Base-by-base conservation (phyloP, 345 rosid genomes). In the Mallotus nudiflorus region DNA sequence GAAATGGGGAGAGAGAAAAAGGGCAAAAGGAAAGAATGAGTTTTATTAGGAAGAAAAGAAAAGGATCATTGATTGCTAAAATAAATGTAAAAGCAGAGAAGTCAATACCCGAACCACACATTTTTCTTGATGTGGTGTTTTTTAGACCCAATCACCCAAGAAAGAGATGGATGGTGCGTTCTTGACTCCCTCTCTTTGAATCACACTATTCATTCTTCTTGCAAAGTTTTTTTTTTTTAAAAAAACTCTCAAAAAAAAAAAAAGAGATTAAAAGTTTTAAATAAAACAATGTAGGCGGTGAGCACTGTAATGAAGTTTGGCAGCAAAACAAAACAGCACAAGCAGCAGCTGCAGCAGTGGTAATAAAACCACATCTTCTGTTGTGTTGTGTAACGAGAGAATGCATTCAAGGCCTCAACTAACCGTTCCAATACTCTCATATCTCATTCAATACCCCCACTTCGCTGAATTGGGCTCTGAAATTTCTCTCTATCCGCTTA, bases 61-160 rank as follows among this genome's bases (percentile, higher is more conserved):
- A 61, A 11, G 1, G 44, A 51, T 25, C 61, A 63, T 20, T 66
- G 45, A 55, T 31, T n/a, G 61, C 66, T 28, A 57, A 24, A 71
- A 39, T 65, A 51, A 76, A 44, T 51, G 31, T 20, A 58, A 62
- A 29, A 77, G 65, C 65, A 81, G 78, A 80, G 91, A 88, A 91
- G 97, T 91, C 97, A 91, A 91, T 91, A 81, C 97, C 96, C 97
- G 97, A 91, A 91, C 97, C 96, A 88, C 81, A 87, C 89, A 81
- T 28, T 35, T 68, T 60, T 59, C 37, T 12, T 57, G 50, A 37
- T 37, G 75, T 42, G 57, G 33, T 10, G 37, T 60, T n/a, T n/a
- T n/a, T n/a, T n/a, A 59, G 18, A 14, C 11, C n/a, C 48, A 55
- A 42, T 9, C 31, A 56, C 37, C n/a, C 77, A 70, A 29, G 67